A percentile compares a stretch with the other conserved stretches of the same genome.
phyloP scores from a whole-genome alignment of 176 grass and related monocot species.

The Echinochloa phyllopogon region DNA sequence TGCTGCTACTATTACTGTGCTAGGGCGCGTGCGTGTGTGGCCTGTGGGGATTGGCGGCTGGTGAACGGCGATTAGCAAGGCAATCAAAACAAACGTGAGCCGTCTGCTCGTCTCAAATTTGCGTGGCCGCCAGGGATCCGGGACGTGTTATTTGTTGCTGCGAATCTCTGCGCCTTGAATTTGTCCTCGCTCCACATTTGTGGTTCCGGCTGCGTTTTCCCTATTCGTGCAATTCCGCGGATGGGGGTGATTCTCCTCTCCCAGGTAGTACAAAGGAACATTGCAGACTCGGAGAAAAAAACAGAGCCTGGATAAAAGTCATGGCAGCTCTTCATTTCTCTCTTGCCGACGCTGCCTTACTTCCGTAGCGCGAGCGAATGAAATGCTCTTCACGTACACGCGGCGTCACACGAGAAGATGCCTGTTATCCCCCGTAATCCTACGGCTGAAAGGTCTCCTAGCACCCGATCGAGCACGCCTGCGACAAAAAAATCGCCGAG shows the following conservation, averaged over 20 bases:
- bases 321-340: no score
- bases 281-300: no score
- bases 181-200: neutral
- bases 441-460: neutral
- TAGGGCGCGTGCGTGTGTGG: no score
- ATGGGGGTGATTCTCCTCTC: neutral
- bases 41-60: no score
- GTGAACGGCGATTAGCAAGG: neutral
- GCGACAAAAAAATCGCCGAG: neutral
- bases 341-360: neutral
- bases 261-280: neutral
- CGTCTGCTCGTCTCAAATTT: neutral
- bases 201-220: no score
- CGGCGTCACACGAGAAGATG: neutral
- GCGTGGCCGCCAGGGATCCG: neutral
- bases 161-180: neutral
- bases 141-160: neutral
- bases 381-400: neutral
- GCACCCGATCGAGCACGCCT: neutral
- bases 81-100: neutral
- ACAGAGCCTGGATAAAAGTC: no score
- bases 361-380: neutral
- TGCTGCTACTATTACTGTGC: no score
- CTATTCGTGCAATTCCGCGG: neutral
- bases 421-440: neutral